Base-by-base conservation (phyloP, 2,329 filamentous ascomycete genomes). In the Claviceps lovelessii region DNA sequence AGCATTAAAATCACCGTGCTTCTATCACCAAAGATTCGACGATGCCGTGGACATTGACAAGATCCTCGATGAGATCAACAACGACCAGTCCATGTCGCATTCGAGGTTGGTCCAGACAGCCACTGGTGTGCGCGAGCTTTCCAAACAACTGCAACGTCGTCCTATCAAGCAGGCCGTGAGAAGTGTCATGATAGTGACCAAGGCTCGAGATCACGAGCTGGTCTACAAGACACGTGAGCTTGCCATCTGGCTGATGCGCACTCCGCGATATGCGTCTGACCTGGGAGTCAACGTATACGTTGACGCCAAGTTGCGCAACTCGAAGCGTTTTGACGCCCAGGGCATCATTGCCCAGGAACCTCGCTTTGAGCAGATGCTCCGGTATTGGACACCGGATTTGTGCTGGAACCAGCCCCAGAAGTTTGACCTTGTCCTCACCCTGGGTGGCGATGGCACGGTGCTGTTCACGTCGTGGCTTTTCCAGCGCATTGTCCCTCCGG, bases 181-280 rank as follows among this genome's bases (percentile, higher is more conserved):
- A 65, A 96, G 89, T 67, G 81, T 98, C 64, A 97, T 98, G 93
- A 95, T 98, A 64, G 88, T 98, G 60, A 98, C 93, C 58, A 98
- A 97, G 72, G 93, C 93, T 28, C 83, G 93, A 59, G 93, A 98
- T 72, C 97, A 98, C 66, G 83, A 88, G 61, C 78, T 98, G 17
- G 91, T 98, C 39, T 81, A 86, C 61, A 76, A 96, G 61, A 98
- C 93, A 1, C 81, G 88, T 56, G 90, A 98, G 67, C 75, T 98
- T 56, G 77, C 91, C 11, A 81, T 84, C 61, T 98, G 91, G 89
- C 77, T 98, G 39, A 79, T 98, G 57, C 80, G 79, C 58, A 96
- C 90, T 3, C 90, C 93, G 13, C 83, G 93, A 50, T 95, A 98
- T 67, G 89, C 89, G 47, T 89, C 82, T 54, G 84, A 93, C 58